Percentiles rank a stretch among this genome's conserved stretches.
These are phyloP conservation scores for Lipomyces anomalus DNA, from an alignment of 805 yeast genomes.

Conservation along the genomic window DNA sequence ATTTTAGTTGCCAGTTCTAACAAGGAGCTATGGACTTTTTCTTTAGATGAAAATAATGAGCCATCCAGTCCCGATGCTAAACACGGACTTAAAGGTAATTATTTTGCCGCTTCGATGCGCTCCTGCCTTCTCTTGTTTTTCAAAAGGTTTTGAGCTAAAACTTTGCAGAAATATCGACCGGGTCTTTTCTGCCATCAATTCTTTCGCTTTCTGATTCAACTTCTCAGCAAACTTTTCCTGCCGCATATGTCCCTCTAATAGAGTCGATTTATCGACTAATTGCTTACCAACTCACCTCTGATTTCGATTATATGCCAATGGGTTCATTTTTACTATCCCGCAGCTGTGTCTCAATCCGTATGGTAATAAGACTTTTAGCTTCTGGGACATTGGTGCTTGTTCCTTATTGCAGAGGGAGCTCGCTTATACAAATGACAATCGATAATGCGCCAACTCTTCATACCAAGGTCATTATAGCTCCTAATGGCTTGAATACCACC, in stretches of 20 bases:
- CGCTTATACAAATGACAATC: conserved; percentile 5
- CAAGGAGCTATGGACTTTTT: conserved; percentile 24
- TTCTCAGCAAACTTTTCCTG: conserved; percentile 19
- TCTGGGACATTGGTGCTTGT: conserved; percentile 19
- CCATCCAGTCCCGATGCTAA: conserved; percentile 16
- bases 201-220: conserved; percentile 11
- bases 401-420: conserved; percentile 13
- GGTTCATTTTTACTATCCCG: conserved; percentile 19
- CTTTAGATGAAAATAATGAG: conserved; percentile 8
- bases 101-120: background rate
- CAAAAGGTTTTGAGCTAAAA: background rate
- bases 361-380: conserved; percentile 13
- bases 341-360: conserved; percentile 5
- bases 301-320: conserved; percentile 19
- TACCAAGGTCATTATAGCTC: conserved; percentile 14
- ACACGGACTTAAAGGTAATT: conserved; percentile 20
- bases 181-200: conserved; percentile 22
- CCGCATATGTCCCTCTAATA: conserved; percentile 21
- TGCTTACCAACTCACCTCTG: conserved; percentile 13
- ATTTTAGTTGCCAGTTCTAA: conserved; percentile 14
- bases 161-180: conserved; percentile 20
- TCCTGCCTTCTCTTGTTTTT: background rate
- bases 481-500: conserved; percentile 15
- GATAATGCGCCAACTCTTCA: conserved; percentile 4
- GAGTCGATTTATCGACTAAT: conserved; percentile 16